Base-by-base conservation (phyloP, 2,329 filamentous ascomycete genomes). In the Botrytis cinerea region DNA sequence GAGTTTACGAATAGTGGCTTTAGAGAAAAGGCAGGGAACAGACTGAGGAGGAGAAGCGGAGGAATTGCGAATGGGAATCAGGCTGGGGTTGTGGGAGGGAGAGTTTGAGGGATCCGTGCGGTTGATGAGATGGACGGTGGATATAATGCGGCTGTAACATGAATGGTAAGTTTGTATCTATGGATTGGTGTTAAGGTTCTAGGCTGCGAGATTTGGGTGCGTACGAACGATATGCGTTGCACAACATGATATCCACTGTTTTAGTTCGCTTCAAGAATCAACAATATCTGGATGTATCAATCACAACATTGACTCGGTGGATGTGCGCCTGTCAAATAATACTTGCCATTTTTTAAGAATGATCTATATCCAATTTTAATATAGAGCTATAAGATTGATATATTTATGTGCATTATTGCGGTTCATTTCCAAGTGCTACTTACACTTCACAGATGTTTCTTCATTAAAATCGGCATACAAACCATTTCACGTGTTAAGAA, bases 11-110 rank as follows among this genome's bases (percentile, higher is more conserved):
- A 43, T 48, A 96, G 93, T 78, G 95, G 95, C 28, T 95, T 98
- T 89, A 94, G 98, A 1, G 95, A 98, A 83, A 97, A 97, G 81
- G 95, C 95, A 3, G 94, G 98, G 83, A 89, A 90, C 72, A 88
- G 90, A 4, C 81, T 89, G 28, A 88, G 90, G 70, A 67, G 60
- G 38, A 66, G 62, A 43, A 48, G 60, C 16, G 35, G 46, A 38
- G 62, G 70, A 9, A 68, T 54, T 38, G 25, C 38, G 16, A 70
- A 62, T 45, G 57, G 28, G 28, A 46, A 40, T 70, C 43, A 43
- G 25, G 45, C 48, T n/a, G 35, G 57, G 14, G 51, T 54, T 73
- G 51, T 43, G 18, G 66, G 46, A 25, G 54, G 32, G 38, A 57
- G 66, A n/a, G 43, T 62, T 46, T 70, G 35, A 59, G 28, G 18